Percentiles rank a stretch among this genome's conserved stretches.
Evolutionary conservation across 805 yeast species (phyloP).

Genomic region (Wickerhamomyces strasburgensis): DNA sequence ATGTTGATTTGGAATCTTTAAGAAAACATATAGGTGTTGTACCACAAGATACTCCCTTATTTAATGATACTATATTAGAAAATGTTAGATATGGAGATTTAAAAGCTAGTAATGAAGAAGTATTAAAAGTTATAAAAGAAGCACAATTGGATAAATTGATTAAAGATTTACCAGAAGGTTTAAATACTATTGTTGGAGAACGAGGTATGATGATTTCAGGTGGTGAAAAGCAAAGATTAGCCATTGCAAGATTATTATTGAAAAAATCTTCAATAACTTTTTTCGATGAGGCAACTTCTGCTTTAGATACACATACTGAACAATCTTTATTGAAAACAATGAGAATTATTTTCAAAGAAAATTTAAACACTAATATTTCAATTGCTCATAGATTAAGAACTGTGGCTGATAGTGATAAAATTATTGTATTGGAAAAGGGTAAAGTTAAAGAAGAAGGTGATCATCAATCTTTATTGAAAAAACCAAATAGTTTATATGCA

Average conservation of each 20-base stretch:
- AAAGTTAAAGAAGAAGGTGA: constrained; percentile 83
- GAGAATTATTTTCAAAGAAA: constrained; percentile 53
- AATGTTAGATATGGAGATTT: constrained; percentile 84
- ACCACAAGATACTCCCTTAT: constrained; percentile 95
- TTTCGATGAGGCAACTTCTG: constrained; percentile 96
- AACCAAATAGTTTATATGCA: constrained; percentile 59
- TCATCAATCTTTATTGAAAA: constrained; percentile 56
- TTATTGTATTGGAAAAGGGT: constrained; percentile 80
- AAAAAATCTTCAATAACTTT: constrained; percentile 87
- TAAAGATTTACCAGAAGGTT: constrained; percentile 74
- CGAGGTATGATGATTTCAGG: constrained; percentile 99
- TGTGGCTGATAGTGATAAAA: constrained; percentile 89
- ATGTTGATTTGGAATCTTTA: constrained; percentile 69
- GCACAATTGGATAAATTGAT: constrained; percentile 68
- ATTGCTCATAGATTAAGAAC: constrained; percentile 94
- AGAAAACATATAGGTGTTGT: constrained; percentile 82
- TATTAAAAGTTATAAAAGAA: constrained; percentile 53
- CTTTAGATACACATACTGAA: constrained; percentile 95
- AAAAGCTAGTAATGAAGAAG: constrained; percentile 68
- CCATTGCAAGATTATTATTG: constrained; percentile 84
- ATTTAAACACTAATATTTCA: constrained; percentile 69
- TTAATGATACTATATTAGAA: constrained; percentile 84
- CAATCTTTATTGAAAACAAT: constrained; percentile 76
- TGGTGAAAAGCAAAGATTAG: constrained; percentile 96
- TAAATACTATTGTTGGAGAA: constrained; percentile 87